These are phyloP conservation scores for Fusarium bulbicola DNA, from an alignment of 2,329 filamentous ascomycete species.

Conservation along the genomic window DNA sequence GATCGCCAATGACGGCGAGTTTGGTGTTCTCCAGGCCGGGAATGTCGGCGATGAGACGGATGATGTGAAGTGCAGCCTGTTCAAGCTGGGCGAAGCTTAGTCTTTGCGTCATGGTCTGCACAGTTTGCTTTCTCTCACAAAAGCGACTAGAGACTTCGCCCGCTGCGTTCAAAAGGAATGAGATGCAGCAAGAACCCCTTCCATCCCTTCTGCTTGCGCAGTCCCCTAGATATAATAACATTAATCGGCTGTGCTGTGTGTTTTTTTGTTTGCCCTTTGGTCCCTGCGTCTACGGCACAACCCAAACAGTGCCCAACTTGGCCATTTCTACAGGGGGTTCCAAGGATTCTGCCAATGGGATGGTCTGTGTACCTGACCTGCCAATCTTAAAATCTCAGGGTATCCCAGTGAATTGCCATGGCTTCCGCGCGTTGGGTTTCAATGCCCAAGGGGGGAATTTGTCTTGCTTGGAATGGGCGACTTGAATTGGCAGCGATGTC, in stretches of 20 bases:
- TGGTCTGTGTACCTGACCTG: conserved; percentile 4
- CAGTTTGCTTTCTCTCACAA: conserved; percentile 18
- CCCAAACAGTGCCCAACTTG: conserved; percentile 28
- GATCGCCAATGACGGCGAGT: conserved; percentile 42
- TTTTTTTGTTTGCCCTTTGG: neutral
- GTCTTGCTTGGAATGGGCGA: conserved; percentile 12
- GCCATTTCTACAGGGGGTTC: conserved; percentile 14
- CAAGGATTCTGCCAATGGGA: conserved; percentile 14
- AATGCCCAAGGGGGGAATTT: conserved; percentile 16
- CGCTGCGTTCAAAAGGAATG: conserved; percentile 3
- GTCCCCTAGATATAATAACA: conserved; percentile 22
- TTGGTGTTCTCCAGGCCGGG: conserved; percentile 42
- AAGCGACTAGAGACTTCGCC: conserved; percentile 33
- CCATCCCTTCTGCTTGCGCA: neutral
- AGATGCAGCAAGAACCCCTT: neutral
- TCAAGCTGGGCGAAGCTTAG: conserved; percentile 58
- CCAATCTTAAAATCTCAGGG: conserved; percentile 34
- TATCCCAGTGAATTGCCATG: conserved; percentile 19
- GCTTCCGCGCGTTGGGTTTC: conserved; percentile 22
- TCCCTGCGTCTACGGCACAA: conserved; percentile 2
- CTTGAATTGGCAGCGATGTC: neutral
- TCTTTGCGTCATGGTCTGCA: conserved; percentile 34
- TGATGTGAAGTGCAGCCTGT: conserved; percentile 84
- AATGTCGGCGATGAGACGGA: conserved; percentile 77
- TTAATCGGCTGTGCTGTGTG: neutral